A percentile compares a stretch with the other conserved stretches of the same genome.
Conservation (phyloP, 768 basidiomycete species). For the Tulasnella sp. region DNA sequence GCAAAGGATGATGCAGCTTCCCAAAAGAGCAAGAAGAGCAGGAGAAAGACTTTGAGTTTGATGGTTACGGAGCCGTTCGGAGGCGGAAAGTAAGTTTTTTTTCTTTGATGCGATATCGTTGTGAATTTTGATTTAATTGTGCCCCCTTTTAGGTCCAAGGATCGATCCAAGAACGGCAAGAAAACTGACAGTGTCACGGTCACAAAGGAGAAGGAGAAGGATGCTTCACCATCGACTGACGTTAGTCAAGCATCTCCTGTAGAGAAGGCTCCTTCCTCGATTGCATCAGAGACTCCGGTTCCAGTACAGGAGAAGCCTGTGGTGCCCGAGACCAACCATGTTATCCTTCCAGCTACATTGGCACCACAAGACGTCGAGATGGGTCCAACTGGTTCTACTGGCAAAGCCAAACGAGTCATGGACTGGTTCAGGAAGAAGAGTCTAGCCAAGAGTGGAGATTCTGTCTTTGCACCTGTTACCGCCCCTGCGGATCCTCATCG, state of each 20-base stretch:
- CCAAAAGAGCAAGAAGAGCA: constrained; percentile 33
- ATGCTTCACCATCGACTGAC: background rate
- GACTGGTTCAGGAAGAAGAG: constrained; percentile 72
- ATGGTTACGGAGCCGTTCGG: constrained; percentile 65
- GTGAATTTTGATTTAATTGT: constrained; percentile 3
- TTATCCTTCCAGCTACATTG: no score
- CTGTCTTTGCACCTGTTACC: background rate
- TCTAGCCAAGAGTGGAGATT: constrained; percentile 19
- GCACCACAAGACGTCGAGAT: no score
- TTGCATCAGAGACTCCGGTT: background rate
- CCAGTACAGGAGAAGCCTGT: background rate
- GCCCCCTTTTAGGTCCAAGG: no score
- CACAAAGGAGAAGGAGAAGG: constrained; percentile 3
- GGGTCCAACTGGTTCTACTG: constrained; percentile 37
- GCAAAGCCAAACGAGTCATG: constrained; percentile 91
- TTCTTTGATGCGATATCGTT: background rate
- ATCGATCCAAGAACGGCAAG: no score
- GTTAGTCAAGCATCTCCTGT: background rate
- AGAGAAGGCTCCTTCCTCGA: background rate
- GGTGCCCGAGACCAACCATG: background rate
- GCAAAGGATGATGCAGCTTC: constrained; percentile 4
- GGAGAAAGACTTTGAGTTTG: constrained; percentile 69
- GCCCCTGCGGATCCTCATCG: background rate
- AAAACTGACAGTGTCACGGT: no score
- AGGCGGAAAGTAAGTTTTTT: constrained; percentile 24